phyloP scores from a whole-genome alignment of 2,329 filamentous ascomycete species.

The Macrophomina phaseolina region DNA sequence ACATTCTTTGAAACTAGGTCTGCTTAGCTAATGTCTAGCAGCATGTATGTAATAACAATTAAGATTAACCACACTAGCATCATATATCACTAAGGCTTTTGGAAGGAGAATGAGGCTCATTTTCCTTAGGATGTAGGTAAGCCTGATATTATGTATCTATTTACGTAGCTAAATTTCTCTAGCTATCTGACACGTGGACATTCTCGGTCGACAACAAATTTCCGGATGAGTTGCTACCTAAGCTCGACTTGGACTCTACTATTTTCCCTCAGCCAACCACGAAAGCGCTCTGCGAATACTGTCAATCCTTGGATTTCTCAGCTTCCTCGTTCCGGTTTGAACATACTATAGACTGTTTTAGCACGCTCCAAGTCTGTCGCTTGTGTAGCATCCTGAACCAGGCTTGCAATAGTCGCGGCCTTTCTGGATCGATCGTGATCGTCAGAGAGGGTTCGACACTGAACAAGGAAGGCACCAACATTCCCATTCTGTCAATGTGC shows the following conservation, averaged over 20 bases:
- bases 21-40: too few species aligned
- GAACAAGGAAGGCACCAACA: background rate
- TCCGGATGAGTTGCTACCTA: slow-evolving; percentile 17
- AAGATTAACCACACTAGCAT: background rate
- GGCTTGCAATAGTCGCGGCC: background rate
- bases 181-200: slow-evolving; percentile 28
- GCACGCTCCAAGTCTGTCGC: background rate
- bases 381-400: background rate
- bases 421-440: background rate
- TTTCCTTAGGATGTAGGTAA: too few species aligned
- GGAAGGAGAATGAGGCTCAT: too few species aligned
- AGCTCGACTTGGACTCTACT: background rate
- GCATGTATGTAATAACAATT: background rate
- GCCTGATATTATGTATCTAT: background rate
- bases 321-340: background rate
- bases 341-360: background rate
- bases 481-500: background rate
- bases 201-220: slow-evolving; percentile 31
- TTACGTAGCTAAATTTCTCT: background rate
- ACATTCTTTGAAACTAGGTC: background rate
- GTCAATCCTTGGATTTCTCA: background rate
- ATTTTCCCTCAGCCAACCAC: background rate
- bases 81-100: too few species aligned
- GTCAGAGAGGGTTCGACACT: background rate
- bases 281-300: background rate